These are phyloP conservation scores for Coniferiporia weirii DNA, from an alignment of 1,284 basidiomycete species.

Conservation along the genomic window DNA sequence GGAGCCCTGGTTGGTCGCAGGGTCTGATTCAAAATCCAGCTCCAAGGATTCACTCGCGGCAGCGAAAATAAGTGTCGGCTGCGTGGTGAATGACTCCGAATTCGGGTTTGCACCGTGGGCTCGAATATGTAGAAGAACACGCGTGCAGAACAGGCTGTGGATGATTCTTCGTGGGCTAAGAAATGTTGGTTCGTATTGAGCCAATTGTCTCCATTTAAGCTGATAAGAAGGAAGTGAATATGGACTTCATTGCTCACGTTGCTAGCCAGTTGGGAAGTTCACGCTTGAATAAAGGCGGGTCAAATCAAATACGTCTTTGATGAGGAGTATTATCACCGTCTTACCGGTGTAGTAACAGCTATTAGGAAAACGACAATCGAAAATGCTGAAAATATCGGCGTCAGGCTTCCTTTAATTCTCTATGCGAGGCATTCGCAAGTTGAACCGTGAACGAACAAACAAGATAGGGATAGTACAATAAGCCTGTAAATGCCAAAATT, in stretches of 20 bases:
- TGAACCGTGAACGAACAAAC: conserved; percentile 26
- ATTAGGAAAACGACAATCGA: conserved; percentile 38
- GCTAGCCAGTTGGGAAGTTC: conserved; percentile 35
- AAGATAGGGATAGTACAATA: conserved; percentile 38
- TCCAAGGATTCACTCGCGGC: neutral
- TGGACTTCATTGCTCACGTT: conserved; percentile 27
- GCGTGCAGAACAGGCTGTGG: conserved; percentile 38
- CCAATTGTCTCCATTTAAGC: neutral
- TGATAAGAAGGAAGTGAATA: neutral
- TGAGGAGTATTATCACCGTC: conserved; percentile 12
- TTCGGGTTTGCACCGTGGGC: conserved; percentile 15
- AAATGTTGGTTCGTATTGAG: neutral
- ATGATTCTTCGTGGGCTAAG: conserved; percentile 37
- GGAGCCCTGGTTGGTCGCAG: neutral
- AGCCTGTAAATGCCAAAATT: conserved; percentile 23
- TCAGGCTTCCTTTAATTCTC: too few species aligned
- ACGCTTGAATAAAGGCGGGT: neutral
- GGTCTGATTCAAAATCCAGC: neutral
- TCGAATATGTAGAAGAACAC: conserved; percentile 37
- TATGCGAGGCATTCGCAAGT: neutral
- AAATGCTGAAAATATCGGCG: conserved; percentile 26
- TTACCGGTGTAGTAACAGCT: conserved; percentile 34
- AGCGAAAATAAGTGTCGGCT: conserved; percentile 1
- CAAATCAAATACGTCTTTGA: conserved; percentile 8
- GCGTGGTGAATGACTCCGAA: neutral